These are phyloP conservation scores for Oryza nivara DNA, from an alignment of 176 grass and related monocot genomes.

Conservation along the genomic window DNA sequence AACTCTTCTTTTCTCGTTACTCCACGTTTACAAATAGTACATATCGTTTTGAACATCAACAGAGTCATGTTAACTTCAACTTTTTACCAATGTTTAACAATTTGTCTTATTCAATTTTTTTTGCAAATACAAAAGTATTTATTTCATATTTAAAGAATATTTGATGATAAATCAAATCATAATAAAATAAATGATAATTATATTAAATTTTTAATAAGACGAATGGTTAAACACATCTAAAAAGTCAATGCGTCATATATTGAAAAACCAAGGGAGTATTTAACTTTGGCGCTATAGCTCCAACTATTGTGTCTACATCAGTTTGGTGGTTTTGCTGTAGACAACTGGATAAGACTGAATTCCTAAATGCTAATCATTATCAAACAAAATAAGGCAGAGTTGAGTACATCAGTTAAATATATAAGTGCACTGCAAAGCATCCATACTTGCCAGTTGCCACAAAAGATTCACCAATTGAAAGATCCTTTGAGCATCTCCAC, in stretches of 20 bases:
- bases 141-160: no score
- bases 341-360: conserved; percentile 29
- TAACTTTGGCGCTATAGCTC: not conserved
- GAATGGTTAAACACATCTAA: no score
- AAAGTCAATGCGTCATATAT: no score
- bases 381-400: not conserved
- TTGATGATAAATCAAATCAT: no score
- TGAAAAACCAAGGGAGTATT: not conserved
- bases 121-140: no score
- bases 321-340: conserved; percentile 28
- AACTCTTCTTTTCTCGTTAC: not conserved
- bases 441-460: not conserved
- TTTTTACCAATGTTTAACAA: no score
- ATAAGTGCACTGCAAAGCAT: not conserved
- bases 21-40: not conserved
- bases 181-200: no score
- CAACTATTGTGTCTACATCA: not conserved
- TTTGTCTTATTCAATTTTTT: no score
- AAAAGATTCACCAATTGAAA: conserved; percentile 36
- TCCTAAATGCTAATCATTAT: not conserved
- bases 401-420: conserved; percentile 25
- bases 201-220: no score
- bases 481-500: not conserved
- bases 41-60: not conserved
- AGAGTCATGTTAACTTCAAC: not conserved